phyloP scores from a whole-genome alignment of 2,329 filamentous ascomycete species.

The Colletotrichum incanum region DNA sequence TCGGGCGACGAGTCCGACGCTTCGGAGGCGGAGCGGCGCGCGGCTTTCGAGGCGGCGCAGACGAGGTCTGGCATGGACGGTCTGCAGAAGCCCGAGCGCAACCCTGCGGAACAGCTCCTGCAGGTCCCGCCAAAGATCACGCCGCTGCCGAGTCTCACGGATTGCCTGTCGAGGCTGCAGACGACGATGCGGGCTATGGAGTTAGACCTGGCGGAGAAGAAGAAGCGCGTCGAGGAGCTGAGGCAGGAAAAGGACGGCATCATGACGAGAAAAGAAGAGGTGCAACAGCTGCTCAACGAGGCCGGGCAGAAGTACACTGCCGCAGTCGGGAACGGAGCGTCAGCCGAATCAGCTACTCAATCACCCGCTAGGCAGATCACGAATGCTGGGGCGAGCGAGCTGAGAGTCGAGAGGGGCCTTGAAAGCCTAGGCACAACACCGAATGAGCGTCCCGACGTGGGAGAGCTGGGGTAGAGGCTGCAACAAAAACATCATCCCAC shows the following conservation, averaged over 20 bases:
- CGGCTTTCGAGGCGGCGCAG: constrained; percentile 90
- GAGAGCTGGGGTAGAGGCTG: constrained; percentile 47
- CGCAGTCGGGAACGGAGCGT: constrained; percentile 52
- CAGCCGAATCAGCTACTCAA: constrained; percentile 31
- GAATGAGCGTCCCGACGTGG: constrained; percentile 50
- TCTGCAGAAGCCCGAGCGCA: constrained; percentile 64
- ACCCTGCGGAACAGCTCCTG: constrained; percentile 57
- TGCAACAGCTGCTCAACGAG: constrained; percentile 85
- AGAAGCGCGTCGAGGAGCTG: constrained; percentile 76
- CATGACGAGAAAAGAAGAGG: constrained; percentile 79
- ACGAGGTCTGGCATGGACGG: constrained; percentile 90
- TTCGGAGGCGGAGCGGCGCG: constrained; percentile 78
- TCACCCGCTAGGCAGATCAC: constrained; percentile 44
- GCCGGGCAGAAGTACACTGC: constrained; percentile 77
- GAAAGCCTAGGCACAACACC: constrained; percentile 65
- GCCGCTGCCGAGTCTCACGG: constrained; percentile 81
- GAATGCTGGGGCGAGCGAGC: constrained; percentile 43
- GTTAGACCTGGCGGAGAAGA: constrained; percentile 71
- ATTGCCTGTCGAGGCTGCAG: constrained; percentile 76
- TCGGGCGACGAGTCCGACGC: constrained; percentile 78
- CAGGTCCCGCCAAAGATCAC: constrained; percentile 82
- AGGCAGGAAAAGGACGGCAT: constrained; percentile 79
- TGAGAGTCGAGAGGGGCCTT: constrained; percentile 58
- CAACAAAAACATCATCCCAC: neutral
- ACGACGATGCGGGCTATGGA: constrained; percentile 76